These are phyloP conservation scores for Aspergillus sclerotiicarbonarius DNA, from an alignment of 495 filamentous ascomycete species.

Conservation along the genomic window DNA sequence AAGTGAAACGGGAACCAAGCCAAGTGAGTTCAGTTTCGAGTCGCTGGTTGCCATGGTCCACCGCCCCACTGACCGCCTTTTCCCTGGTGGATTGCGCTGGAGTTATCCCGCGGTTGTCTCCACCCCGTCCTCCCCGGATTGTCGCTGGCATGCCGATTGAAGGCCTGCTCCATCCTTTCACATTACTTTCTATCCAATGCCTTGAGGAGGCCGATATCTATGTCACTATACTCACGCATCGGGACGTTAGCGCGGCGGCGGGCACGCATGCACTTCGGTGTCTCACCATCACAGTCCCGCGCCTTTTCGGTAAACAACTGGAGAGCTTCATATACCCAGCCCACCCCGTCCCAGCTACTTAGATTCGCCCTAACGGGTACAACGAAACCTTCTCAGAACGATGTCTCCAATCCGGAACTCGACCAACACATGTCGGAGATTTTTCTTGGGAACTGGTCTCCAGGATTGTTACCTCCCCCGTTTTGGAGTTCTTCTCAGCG, in stretches of 20 bases:
- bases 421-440: constrained; percentile 15
- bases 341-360: constrained; percentile 31
- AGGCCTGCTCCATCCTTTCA: background rate
- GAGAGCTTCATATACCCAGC: constrained; percentile 13
- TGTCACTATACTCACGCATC: background rate
- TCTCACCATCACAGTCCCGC: constrained; percentile 8
- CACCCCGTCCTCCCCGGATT: background rate
- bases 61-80: constrained; percentile 14
- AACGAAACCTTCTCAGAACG: constrained; percentile 6
- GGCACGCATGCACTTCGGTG: constrained; percentile 2
- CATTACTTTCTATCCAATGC: background rate
- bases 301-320: constrained; percentile 4
- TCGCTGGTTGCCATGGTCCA: background rate
- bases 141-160: background rate
- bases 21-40: background rate
- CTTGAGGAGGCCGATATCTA: background rate
- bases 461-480: constrained; percentile 16
- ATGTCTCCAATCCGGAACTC: background rate
- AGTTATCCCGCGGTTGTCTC: background rate
- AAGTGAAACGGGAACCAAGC: background rate
- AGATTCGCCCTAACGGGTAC: constrained; percentile 30
- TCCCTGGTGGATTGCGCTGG: background rate
- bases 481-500: constrained; percentile 24
- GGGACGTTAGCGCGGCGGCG: background rate
- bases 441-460: constrained; percentile 28